Conservation (phyloP, 495 filamentous ascomycete genomes). For the Trichoderma virens region DNA sequence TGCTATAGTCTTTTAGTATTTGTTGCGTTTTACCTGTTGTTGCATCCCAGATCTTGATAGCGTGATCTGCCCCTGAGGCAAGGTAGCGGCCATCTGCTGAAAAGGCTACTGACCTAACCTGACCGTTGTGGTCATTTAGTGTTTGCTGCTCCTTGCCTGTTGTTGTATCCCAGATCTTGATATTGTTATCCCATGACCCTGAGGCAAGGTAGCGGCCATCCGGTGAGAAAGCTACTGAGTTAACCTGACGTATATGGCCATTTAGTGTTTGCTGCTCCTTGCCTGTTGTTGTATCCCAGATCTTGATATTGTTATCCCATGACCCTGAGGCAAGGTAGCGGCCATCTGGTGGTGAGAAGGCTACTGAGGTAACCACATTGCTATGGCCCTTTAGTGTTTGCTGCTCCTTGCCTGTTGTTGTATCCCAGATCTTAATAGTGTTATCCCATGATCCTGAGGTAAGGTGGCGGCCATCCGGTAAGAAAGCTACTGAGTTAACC, state of each 20-base stretch:
- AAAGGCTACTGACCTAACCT: no score
- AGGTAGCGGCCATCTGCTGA: no score
- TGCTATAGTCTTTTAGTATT: no score
- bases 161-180: background rate
- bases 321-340: background rate
- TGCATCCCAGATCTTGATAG: no score
- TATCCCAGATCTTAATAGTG: background rate
- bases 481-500: background rate
- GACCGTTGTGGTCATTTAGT: no score
- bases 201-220: slow-evolving; percentile 14
- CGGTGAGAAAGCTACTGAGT: slow-evolving; percentile 14
- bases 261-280: background rate
- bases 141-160: no score
- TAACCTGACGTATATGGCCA: no score
- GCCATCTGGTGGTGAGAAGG: no score
- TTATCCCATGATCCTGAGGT: background rate
- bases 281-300: background rate
- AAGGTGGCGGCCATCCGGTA: background rate
- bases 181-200: slow-evolving; percentile 9
- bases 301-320: background rate
- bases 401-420: background rate
- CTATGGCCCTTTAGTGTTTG: no score
- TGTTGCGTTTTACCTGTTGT: no score
- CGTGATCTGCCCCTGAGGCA: no score
- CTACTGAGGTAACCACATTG: no score